Conservation (phyloP, 1,284 basidiomycete genomes). For the Boletus sp. region DNA sequence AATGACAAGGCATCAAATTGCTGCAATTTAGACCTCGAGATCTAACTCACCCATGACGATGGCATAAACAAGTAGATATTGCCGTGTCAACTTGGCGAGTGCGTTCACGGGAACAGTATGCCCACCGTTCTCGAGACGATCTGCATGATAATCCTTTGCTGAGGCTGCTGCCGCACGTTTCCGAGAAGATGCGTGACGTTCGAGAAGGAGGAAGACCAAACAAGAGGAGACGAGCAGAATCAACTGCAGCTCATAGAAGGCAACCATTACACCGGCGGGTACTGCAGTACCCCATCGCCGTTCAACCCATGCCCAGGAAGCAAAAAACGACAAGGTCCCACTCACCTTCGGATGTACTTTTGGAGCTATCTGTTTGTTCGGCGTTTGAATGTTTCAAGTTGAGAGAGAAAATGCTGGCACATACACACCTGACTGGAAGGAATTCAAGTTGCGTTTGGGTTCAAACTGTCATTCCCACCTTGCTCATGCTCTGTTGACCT, state of each 20-base stretch:
- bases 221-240: conserved; percentile 44
- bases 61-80: conserved; percentile 64
- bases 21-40: neutral
- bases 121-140: conserved; percentile 38
- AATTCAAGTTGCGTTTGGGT: neutral
- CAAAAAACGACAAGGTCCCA: neutral
- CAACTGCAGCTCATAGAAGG: conserved; percentile 55
- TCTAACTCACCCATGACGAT: conserved; percentile 61
- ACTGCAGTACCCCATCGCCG: neutral
- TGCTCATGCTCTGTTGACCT: neutral
- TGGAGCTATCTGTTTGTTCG: neutral
- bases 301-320: neutral
- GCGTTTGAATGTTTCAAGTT: neutral
- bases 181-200: conserved; percentile 40
- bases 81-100: conserved; percentile 43
- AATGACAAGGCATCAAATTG: conserved; percentile 2
- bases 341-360: conserved; percentile 16
- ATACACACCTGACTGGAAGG: neutral
- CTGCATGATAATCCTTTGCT: conserved; percentile 27
- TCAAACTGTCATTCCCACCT: conserved; percentile 16
- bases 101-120: conserved; percentile 20
- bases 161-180: conserved; percentile 21
- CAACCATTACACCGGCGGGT: conserved; percentile 18
- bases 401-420: neutral
- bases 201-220: conserved; percentile 42